Evolutionary conservation across 768 basidiomycete species (phyloP).

Genomic region (Termitomyces sp.): DNA sequence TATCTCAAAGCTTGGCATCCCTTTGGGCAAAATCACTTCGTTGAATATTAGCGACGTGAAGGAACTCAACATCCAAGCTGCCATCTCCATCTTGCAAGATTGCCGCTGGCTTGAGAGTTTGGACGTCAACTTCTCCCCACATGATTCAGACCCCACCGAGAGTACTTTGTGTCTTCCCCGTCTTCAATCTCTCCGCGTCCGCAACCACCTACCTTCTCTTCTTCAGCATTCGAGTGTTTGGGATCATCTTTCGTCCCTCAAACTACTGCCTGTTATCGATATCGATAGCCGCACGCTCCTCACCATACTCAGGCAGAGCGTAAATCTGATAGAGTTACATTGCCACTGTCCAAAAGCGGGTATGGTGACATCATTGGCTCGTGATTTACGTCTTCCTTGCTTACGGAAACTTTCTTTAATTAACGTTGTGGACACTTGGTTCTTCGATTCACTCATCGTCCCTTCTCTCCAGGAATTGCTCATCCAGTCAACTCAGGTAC

Average conservation of each 20-base stretch:
- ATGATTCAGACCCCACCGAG: neutral
- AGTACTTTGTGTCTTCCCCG: neutral
- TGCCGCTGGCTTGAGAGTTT: constrained; percentile 1
- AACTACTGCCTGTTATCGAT: neutral
- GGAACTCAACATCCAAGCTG: neutral
- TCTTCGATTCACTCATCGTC: constrained; percentile 1
- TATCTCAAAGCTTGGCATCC: neutral
- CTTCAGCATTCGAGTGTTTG: neutral
- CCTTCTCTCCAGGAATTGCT: constrained; percentile 3
- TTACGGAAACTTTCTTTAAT: constrained; percentile 1
- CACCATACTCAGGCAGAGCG: neutral
- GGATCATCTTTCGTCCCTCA: constrained; percentile 3
- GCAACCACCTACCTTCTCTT: neutral
- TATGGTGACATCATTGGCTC: neutral
- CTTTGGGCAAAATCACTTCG: neutral
- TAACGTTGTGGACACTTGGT: constrained; percentile 2
- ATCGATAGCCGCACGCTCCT: neutral
- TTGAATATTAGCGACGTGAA: constrained; percentile 4
- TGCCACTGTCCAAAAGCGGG: neutral
- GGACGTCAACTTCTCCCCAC: neutral
- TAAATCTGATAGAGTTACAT: constrained; percentile 1
- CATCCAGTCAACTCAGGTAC: neutral
- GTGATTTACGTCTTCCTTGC: neutral
- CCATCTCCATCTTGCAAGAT: neutral
- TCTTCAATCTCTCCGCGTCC: neutral